Evolutionary conservation across 345 rosid species (phyloP).

Genomic region (Erysimum cheiranthoides): DNA sequence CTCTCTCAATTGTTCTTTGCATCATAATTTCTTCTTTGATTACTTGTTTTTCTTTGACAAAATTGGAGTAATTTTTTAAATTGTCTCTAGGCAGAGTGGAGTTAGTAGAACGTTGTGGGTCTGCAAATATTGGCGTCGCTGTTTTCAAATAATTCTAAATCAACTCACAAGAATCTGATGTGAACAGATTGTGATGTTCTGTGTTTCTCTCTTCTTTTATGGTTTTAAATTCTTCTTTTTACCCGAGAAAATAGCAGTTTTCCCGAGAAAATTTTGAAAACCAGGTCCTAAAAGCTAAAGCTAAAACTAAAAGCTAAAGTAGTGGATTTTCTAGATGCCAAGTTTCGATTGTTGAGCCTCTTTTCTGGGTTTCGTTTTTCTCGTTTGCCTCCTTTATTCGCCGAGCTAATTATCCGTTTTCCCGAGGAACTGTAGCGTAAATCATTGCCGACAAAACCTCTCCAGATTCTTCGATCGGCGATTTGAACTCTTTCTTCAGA

Average conservation of each 20-base stretch:
- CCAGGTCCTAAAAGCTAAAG: slow-evolving; percentile 36
- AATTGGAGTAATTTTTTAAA: not conserved
- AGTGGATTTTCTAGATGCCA: slow-evolving; percentile 21
- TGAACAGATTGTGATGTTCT: slow-evolving; percentile 22
- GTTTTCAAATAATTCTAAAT: slow-evolving; percentile 23
- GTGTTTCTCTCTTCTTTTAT: slow-evolving; percentile 25
- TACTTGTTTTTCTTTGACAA: not conserved
- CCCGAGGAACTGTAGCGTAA: slow-evolving; percentile 1
- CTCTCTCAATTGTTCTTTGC: slow-evolving; percentile 33
- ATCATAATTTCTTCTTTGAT: slow-evolving; percentile 18
- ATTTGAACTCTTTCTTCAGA: slow-evolving; percentile 16
- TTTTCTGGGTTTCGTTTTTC: slow-evolving; percentile 37
- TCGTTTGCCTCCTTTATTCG: slow-evolving; percentile 17
- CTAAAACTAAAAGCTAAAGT: slow-evolving; percentile 38
- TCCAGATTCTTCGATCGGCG: not conserved
- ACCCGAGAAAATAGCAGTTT: slow-evolving; percentile 42
- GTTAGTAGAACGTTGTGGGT: slow-evolving; percentile 40
- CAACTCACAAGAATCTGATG: slow-evolving; percentile 14
- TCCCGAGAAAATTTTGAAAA: slow-evolving; percentile 38
- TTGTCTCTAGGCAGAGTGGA: slow-evolving; percentile 30
- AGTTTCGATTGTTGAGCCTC: slow-evolving; percentile 37
- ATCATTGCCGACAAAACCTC: slow-evolving; percentile 34
- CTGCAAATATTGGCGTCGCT: slow-evolving; percentile 14
- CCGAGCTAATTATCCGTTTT: slow-evolving; percentile 24
- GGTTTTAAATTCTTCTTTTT: slow-evolving; percentile 37